These are phyloP conservation scores for Raffaelea arxii DNA, from an alignment of 2,329 filamentous ascomycete genomes.

Conservation along the genomic window DNA sequence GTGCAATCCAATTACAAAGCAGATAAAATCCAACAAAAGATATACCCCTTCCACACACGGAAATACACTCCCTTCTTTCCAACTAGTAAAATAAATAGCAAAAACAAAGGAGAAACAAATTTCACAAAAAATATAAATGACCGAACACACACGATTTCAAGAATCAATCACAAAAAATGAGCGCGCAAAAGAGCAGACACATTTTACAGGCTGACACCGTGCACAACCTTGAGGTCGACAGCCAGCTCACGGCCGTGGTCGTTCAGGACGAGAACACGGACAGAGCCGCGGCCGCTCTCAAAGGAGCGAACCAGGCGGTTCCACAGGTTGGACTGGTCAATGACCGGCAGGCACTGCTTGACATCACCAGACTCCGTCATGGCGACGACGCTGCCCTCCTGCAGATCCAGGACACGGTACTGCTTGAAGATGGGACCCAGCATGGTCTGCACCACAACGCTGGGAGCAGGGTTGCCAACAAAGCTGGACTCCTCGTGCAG, in stretches of 20 bases:
- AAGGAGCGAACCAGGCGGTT: slow-evolving; percentile 73
- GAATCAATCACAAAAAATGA: background rate
- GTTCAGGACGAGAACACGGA: slow-evolving; percentile 91
- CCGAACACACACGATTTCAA: background rate
- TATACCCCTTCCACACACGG: background rate
- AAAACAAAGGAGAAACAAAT: background rate
- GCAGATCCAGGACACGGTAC: slow-evolving; percentile 97
- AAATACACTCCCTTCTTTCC: background rate
- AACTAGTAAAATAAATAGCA: background rate
- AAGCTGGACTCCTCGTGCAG: slow-evolving; percentile 98
- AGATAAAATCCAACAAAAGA: too few species aligned
- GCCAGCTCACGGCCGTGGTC: slow-evolving; percentile 89
- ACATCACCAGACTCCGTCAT: slow-evolving; percentile 99
- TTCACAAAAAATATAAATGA: background rate
- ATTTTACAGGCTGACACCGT: slow-evolving; percentile 62
- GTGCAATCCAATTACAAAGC: too few species aligned
- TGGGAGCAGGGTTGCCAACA: slow-evolving; percentile 92
- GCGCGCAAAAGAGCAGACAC: slow-evolving; percentile 2
- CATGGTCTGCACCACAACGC: slow-evolving; percentile 98
- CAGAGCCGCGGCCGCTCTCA: slow-evolving; percentile 82
- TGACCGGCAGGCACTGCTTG: slow-evolving; percentile 88
- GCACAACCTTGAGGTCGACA: slow-evolving; percentile 98
- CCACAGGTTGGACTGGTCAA: slow-evolving; percentile 90
- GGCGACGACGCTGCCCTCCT: slow-evolving; percentile 74
- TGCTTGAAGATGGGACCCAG: slow-evolving; percentile 99